Evolutionary conservation across 148 eudicot species (phyloP), one percentile per base, ranked within the genome.

Genomic region (Arctostaphylos glauca): DNA sequence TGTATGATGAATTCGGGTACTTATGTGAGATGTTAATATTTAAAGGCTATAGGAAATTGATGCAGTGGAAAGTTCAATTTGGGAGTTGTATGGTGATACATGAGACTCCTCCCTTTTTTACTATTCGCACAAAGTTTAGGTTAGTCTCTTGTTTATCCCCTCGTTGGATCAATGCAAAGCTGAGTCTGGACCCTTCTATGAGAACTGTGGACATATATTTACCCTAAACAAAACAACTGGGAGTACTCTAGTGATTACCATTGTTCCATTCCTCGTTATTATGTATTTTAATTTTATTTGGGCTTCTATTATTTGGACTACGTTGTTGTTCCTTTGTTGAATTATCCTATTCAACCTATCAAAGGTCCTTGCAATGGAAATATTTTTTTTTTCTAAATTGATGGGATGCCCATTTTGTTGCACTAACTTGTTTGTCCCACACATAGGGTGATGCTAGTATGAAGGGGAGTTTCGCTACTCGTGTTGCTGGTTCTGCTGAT

Each of bases 401-500:
- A 80, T 79, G 5, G n/a, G 78, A 72, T 73, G 48, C 54, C 55
- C 19, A 7, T 59, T 41, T 52, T 18, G 56, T 64, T 53, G 53
- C 19, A 54, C 43, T 21, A n/a, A 48, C 9, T 41, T 14, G 38
- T 44, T 80, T 25, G 44, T 76, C 85, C 54, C 31, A 83, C 59
- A 66, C 84, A 55, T 85, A 96, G 99, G 98, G 99, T 84, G 99
- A 96, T 55, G 81, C 84, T 80, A 97, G 97, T 74, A 87, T 96
- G 96, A 96, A 96, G 85, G 97, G 97, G 82, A 85, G 86, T 82
- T 93, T 96, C 83, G 99, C 99, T 80, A 93, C 94, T 87, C 95
- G 99, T 19, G 81, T 96, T 66, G 81, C 99, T 66, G 98, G 99
- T 89, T 96, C 99, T 82, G 94, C 99, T 47, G 99, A 96, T 81